Evolutionary conservation across 345 rosid genomes (phyloP), one percentile per base, ranked within the genome.

Genomic region (Punica granatum): DNA sequence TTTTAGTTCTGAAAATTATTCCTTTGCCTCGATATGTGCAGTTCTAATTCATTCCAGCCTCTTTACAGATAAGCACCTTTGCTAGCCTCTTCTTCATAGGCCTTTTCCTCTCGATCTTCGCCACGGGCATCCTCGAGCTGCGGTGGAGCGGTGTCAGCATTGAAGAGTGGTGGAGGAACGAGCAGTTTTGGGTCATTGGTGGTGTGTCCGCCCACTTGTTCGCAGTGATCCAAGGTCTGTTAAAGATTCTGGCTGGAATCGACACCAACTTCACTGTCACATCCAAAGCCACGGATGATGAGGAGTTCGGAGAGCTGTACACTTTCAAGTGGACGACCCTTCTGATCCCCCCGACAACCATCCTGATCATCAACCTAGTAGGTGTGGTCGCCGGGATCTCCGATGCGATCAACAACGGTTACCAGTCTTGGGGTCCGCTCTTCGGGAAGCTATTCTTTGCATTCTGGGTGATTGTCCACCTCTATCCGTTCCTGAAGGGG

Each of bases 141-240:
- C 83, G 95, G 68, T 91, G 97, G 97, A 94, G 99, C 30, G 99
- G 99, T 69, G 96, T 94, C 67, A 89, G 97, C 87, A 91, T 94
- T 4, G 97, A 91, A 72, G 96, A 94, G 79, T 93, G 96, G 97
- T 93, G 98, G 96, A 89, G 98, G 75, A 93, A 93, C 28, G 95
- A 90, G 79, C 98, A 94, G 73, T 94, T 91, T 74, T 91, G 97
- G 93, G 97, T 94, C 70, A 94, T 91, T 43, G 99, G 97, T 46
- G 97, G 97, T 46, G 82, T 94, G 67, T 94, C 96, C 21, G 99
- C 98, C 48, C 98, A 94, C 77, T 89, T 94, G 36, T 88, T 94
- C 32, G 97, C 99, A 0, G 97, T 91, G 44, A 83, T 91, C 54
- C 96, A 88, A 81, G 97, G 97, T 71, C 85, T 88, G 31, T 76